Conservation (phyloP, 2,329 filamentous ascomycete species). For the Talaromyces islandicus region DNA sequence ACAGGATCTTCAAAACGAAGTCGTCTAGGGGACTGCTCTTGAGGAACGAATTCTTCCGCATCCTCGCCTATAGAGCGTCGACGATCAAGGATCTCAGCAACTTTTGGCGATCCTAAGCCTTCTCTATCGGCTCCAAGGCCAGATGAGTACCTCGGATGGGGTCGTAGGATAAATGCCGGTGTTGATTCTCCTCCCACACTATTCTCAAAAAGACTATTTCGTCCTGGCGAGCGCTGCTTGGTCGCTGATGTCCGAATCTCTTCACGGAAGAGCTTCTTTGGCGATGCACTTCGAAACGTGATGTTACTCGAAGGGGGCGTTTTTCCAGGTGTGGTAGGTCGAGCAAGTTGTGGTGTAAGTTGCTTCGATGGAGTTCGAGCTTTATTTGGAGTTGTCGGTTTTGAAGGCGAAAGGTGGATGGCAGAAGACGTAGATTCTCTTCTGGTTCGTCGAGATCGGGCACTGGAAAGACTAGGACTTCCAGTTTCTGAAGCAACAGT, state of each 20-base stretch:
- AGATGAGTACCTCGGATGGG: constrained; percentile 55
- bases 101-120: constrained; percentile 69
- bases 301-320: constrained; percentile 46
- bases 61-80: constrained; percentile 66
- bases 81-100: constrained; percentile 65
- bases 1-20: constrained; percentile 63
- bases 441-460: constrained; percentile 42
- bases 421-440: constrained; percentile 43
- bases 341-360: constrained; percentile 39
- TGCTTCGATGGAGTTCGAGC: constrained; percentile 33
- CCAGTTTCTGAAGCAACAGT: constrained; percentile 43
- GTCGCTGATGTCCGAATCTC: constrained; percentile 34
- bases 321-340: constrained; percentile 45
- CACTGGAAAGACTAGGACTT: constrained; percentile 52
- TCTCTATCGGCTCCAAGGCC: constrained; percentile 64
- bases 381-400: constrained; percentile 36
- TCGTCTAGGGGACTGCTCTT: constrained; percentile 35
- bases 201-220: constrained; percentile 49
- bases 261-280: constrained; percentile 42
- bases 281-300: constrained; percentile 42
- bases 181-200: constrained; percentile 51
- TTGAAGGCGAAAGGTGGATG: constrained; percentile 36
- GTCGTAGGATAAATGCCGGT: constrained; percentile 59
- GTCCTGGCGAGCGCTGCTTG: constrained; percentile 29
- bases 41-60: constrained; percentile 57